Base-by-base conservation (phyloP, 805 yeast species). In the Starmera quercuum region DNA sequence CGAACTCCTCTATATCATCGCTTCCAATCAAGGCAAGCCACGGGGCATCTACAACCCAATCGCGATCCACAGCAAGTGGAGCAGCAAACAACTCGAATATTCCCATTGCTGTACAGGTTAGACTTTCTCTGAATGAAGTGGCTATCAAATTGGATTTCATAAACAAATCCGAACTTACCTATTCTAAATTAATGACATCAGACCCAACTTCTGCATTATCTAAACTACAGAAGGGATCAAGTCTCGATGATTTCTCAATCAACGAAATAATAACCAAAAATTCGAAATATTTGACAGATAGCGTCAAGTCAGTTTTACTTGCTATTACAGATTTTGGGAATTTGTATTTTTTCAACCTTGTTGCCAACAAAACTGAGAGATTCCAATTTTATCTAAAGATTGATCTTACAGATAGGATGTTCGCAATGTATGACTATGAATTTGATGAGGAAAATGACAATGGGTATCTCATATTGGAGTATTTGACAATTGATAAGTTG, bases 351-450 rank as follows among this genome's bases (percentile, higher is more conserved):
- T 46, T 59, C 32, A 51, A 41, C 37, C 32, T 40, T 25, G 16
- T 46, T 46, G 16, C 39, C 56, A 31, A 41, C 55, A n/a, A 56
- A 54, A 4, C 16, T 34, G 15, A 37, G 26, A 14, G 29, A 43
- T 25, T 29, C 32, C 34, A 55, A 50, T 19, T 43, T 20, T 35
- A 46, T 15, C 47, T 57, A 23, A 67, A 67, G 19, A 64, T 72
- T 24, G 66, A 59, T 33, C 45, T 68, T 20, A 68, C 73, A 0
- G 74, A 71, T 44, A 58, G 62, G 29, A 63, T 73, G 42, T 74
- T 82, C 35, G 83, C 83, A 48, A 76, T 83, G 78, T 83, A 82
- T 51, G 90, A 82, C 54, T 81, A 78, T 54, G 90, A 82, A 51
- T 82, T 83, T 54, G 78, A 76, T 41, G 83, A 75, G 37, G 60